phyloP scores from a whole-genome alignment of 1,284 basidiomycete species.

The Cutaneotrichosporon mucoides region DNA sequence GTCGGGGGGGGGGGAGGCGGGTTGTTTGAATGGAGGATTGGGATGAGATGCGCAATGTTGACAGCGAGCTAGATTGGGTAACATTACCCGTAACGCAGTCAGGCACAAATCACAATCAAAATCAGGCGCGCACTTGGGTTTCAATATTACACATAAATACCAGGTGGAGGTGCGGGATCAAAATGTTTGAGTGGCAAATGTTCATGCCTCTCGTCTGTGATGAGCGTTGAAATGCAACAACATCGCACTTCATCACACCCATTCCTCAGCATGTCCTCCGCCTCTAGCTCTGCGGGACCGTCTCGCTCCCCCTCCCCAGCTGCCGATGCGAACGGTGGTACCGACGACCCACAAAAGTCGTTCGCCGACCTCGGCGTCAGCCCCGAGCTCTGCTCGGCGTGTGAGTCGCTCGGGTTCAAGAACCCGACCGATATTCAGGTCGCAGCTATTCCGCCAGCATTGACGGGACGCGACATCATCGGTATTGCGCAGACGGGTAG shows the following conservation, averaged over 20 bases:
- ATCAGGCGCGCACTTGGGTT: conserved; percentile 10
- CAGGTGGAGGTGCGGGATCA: too few relatives aligned
- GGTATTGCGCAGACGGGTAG: conserved; percentile 96
- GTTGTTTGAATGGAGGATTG: neutral
- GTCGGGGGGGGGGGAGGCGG: neutral
- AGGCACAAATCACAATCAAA: conserved; percentile 4
- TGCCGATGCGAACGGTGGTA: conserved; percentile 4
- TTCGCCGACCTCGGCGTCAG: conserved; percentile 74
- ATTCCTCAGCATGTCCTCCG: conserved; percentile 10
- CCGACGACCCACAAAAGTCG: conserved; percentile 31
- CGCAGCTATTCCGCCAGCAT: conserved; percentile 81
- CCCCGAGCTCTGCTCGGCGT: conserved; percentile 80
- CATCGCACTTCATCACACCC: too few relatives aligned
- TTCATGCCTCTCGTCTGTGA: neutral
- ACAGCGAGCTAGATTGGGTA: neutral
- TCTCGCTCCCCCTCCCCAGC: conserved; percentile 18
- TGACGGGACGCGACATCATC: conserved; percentile 91
- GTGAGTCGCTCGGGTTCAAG: conserved; percentile 77
- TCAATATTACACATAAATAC: conserved; percentile 3
- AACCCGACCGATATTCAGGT: conserved; percentile 88
- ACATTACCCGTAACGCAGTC: neutral
- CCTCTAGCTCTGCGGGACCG: conserved; percentile 17
- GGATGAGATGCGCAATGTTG: neutral
- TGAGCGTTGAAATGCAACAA: too few relatives aligned
- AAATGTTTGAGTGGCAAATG: neutral